Conservation (phyloP, 306 rosid genomes). For the Argentina anserina region DNA sequence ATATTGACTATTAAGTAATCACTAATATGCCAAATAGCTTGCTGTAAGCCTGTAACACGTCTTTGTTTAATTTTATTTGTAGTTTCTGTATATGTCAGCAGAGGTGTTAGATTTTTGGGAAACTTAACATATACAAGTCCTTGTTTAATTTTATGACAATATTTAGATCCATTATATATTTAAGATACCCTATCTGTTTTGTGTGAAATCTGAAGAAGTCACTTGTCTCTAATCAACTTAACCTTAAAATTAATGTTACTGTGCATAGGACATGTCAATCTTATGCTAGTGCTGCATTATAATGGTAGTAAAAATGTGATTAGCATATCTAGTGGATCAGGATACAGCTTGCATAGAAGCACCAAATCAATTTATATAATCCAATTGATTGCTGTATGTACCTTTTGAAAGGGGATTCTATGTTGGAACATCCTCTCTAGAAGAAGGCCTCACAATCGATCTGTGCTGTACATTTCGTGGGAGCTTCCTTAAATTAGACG, state of each 20-base stretch:
- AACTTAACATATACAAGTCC: not conserved
- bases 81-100: not conserved
- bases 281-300: not conserved
- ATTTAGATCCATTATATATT: constrained; percentile 1
- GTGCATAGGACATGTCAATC: not conserved
- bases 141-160: not conserved
- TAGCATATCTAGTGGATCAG: not conserved
- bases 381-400: not conserved
- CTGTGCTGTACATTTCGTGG: constrained; percentile 62
- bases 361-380: not conserved
- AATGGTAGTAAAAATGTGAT: not conserved
- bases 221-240: not conserved
- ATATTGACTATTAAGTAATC: not conserved
- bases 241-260: not conserved
- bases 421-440: constrained; percentile 41
- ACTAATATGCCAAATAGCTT: not conserved
- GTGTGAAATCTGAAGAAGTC: not conserved
- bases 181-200: not conserved
- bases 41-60: not conserved
- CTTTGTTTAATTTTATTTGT: not conserved
- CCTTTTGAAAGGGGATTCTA: constrained; percentile 22
- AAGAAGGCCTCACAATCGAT: constrained; percentile 29
- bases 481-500: constrained; percentile 38
- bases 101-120: not conserved
- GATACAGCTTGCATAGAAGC: not conserved